Evolutionary conservation across 2,329 filamentous ascomycete genomes (phyloP), one percentile per base, ranked within the genome.

Genomic region (Aspergillus sp.): DNA sequence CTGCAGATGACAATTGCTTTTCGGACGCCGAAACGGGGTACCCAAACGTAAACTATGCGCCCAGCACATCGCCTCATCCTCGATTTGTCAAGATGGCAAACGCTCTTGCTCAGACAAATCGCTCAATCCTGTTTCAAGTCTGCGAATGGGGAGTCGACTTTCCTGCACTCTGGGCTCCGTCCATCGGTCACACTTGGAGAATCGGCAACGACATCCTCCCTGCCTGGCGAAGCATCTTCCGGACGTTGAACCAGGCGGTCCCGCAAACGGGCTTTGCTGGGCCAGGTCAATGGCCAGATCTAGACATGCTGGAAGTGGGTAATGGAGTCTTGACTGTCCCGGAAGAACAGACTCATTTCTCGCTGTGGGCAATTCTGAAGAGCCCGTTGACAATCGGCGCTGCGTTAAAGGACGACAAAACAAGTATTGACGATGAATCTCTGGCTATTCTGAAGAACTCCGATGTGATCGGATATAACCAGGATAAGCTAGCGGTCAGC

Each of bases 401-500:
- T 1, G 78, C 76, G 0, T 69, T 82, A 52, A 75, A 78, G 26
- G 68, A 73, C 11, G 66, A 67, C 0, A 57, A 54, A 4, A 69
- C 65, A 0, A 56, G 77, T 3, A 78, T 81, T 0, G 73, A 75
- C 1, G 57, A 69, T 0, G 68, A 71, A 0, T 82, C 81, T 0
- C 65, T 84, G 14, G 70, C 71, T 6, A 72, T 82, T 16, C 67
- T 83, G 51, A 74, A 73, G 1, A 86, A 86, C 69, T 73, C 77
- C 26, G 84, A 85, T 56, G 79, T 85, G 22, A 82, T 87, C 24
- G 80, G 80, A 0, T 82, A 85, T 66, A 87, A 87, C 64, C 84
- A 87, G 63, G 85, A 87, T 64, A 60, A 79, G 0, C 69, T 86
- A 0, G 83, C 78, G 0, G 72, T 80, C 55, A 82, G 84, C 49